phyloP scores from a whole-genome alignment of 2,329 filamentous ascomycete species.

The Pseudocercospora eumusae region DNA sequence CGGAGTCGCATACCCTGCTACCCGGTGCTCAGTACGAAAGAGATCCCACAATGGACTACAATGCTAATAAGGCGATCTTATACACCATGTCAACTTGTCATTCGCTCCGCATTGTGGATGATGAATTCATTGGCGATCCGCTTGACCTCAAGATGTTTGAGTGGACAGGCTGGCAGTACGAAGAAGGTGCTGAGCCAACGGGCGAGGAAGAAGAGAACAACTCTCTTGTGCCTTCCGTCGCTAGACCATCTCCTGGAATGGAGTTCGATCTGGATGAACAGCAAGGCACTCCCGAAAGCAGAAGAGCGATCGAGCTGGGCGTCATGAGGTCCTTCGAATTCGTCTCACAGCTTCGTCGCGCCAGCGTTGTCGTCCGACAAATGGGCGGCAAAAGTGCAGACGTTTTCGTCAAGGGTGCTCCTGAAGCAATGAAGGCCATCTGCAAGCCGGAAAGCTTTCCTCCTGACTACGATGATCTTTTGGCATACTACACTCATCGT shows the following conservation, averaged over 20 bases:
- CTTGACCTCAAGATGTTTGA: constrained; percentile 98
- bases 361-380: constrained; percentile 87
- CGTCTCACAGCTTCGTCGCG: constrained; percentile 84
- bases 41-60: constrained; percentile 61
- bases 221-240: constrained; percentile 82
- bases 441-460: constrained; percentile 84
- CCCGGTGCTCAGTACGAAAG: constrained; percentile 57
- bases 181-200: constrained; percentile 73
- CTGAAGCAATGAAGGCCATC: constrained; percentile 94
- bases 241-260: constrained; percentile 69
- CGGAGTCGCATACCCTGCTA: constrained; percentile 63
- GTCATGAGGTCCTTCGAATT: constrained; percentile 92
- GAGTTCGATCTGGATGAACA: constrained; percentile 60
- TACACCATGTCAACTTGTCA: constrained; percentile 98
- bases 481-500: constrained; percentile 89
- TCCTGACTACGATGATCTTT: constrained; percentile 81
- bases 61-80: constrained; percentile 68
- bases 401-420: constrained; percentile 93
- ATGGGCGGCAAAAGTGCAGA: constrained; percentile 83
- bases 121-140: constrained; percentile 87
- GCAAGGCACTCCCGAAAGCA: constrained; percentile 44
- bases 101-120: constrained; percentile 81
- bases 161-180: constrained; percentile 88
- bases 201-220: constrained; percentile 72
- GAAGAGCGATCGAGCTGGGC: constrained; percentile 76